Evolutionary conservation across 179 eudicot genomes (phyloP).

Genomic region (Beta corolliflora): DNA sequence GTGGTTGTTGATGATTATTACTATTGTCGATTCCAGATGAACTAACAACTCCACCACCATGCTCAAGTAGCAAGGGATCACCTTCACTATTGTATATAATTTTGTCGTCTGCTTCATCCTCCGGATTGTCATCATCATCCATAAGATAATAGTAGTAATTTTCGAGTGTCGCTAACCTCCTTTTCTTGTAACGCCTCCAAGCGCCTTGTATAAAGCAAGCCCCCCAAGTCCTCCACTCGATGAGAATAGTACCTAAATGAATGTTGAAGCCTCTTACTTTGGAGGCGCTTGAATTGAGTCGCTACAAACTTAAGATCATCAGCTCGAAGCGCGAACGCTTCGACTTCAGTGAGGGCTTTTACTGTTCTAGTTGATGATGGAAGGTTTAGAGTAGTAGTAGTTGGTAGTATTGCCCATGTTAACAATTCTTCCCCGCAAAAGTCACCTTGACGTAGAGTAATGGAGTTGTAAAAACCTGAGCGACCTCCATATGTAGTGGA

Average conservation of each 20-base stretch:
- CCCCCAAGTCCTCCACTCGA: constrained; percentile 96
- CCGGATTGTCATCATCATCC: constrained; percentile 14
- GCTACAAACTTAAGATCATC: constrained; percentile 84
- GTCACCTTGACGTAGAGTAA: constrained; percentile 79
- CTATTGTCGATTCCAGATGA: constrained; percentile 11
- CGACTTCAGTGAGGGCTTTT: constrained; percentile 73
- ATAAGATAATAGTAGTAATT: constrained; percentile 30
- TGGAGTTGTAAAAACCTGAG: constrained; percentile 80
- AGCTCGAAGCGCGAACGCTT: constrained; percentile 77
- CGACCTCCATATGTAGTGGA: constrained; percentile 92
- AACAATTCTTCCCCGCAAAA: constrained; percentile 87
- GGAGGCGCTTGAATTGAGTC: constrained; percentile 74
- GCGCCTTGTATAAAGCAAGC: constrained; percentile 79
- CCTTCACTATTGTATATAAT: constrained; percentile 12
- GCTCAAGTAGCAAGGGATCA: constrained; percentile 22
- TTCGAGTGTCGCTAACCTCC: constrained; percentile 53
- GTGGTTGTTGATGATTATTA: constrained; percentile 33
- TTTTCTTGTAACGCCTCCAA: constrained; percentile 63
- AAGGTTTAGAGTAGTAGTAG: constrained; percentile 57
- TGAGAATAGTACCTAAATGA: constrained; percentile 88
- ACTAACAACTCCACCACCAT: constrained; percentile 1
- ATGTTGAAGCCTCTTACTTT: constrained; percentile 84
- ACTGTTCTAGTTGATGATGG: constrained; percentile 86
- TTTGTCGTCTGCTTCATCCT: neutral
- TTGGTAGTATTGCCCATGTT: constrained; percentile 84